phyloP scores from a whole-genome alignment of 176 grass and related monocot species.

The Phoenix roebelenii region DNA sequence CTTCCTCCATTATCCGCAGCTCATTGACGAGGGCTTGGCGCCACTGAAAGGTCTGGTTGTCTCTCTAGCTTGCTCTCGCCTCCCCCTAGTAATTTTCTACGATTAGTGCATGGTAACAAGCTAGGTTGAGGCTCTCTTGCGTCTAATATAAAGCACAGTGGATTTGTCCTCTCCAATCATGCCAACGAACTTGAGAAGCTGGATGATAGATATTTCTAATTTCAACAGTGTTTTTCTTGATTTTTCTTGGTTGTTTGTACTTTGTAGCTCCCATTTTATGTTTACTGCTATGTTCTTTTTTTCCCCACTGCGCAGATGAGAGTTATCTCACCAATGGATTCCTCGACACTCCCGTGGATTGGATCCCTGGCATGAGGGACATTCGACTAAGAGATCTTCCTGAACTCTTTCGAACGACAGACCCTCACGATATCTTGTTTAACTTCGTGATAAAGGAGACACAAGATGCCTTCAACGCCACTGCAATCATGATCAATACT shows the following conservation, averaged over 20 bases:
- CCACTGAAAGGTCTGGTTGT: too few species aligned
- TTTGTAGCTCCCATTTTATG: too few species aligned
- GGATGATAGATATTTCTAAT: too few species aligned
- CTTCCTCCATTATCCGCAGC: conserved; percentile 18
- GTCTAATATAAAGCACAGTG: too few species aligned
- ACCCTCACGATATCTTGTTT: conserved; percentile 17
- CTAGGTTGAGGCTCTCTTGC: too few species aligned
- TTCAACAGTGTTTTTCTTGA: too few species aligned
- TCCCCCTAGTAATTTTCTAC: too few species aligned
- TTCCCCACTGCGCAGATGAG: conserved; percentile 6
- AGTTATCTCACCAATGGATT: conserved; percentile 17
- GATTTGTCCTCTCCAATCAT: too few species aligned
- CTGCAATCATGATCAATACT: conserved; percentile 39
- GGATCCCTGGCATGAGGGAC: conserved; percentile 29
- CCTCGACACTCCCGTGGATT: conserved; percentile 31
- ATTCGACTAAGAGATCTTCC: conserved; percentile 34
- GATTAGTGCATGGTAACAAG: too few species aligned
- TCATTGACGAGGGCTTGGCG: neutral
- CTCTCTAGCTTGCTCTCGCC: too few species aligned
- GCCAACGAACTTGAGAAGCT: too few species aligned
- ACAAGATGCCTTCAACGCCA: conserved; percentile 1
- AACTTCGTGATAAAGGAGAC: conserved; percentile 13
- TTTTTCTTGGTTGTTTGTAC: too few species aligned
- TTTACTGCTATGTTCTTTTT: neutral
- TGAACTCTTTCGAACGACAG: conserved; percentile 22